These are phyloP conservation scores for Barnettozyma californica DNA, from an alignment of 805 yeast species.

Conservation along the genomic window DNA sequence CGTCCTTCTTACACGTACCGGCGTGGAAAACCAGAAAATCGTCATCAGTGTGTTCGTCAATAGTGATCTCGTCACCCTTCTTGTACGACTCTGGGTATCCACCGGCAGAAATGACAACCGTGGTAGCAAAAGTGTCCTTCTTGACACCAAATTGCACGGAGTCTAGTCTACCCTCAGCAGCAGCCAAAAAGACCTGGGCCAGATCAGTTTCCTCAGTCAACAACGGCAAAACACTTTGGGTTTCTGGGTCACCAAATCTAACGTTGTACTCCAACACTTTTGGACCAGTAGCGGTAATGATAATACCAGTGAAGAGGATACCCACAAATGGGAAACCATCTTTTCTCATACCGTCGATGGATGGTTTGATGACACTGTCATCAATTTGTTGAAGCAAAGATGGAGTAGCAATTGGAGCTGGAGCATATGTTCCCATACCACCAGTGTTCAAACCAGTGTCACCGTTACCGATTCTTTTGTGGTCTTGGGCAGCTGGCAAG, in stretches of 20 bases:
- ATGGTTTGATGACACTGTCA: conserved; percentile 74
- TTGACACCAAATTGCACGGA: conserved; percentile 58
- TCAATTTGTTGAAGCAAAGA: conserved; percentile 65
- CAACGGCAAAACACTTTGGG: conserved; percentile 91
- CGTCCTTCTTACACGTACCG: conserved; percentile 63
- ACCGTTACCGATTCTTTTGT: conserved; percentile 89
- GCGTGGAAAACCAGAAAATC: conserved; percentile 88
- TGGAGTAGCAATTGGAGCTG: conserved; percentile 92
- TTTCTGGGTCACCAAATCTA: conserved; percentile 98
- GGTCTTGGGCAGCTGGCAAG: conserved; percentile 97
- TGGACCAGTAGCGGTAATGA: conserved; percentile 85
- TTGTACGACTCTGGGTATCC: conserved; percentile 89
- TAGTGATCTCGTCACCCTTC: conserved; percentile 80
- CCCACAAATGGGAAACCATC: conserved; percentile 97
- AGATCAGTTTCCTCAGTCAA: conserved; percentile 81
- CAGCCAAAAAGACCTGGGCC: conserved; percentile 87
- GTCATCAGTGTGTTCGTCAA: conserved; percentile 34
- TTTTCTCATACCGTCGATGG: conserved; percentile 92
- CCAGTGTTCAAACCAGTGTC: conserved; percentile 96
- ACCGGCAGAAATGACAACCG: conserved; percentile 94
- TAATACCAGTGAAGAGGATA: conserved; percentile 90
- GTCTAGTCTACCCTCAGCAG: conserved; percentile 91
- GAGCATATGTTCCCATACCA: conserved; percentile 99
- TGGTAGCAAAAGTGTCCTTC: conserved; percentile 64
- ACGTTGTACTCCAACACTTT: conserved; percentile 96